Evolutionary conservation across 176 grass and related monocot species (phyloP), one percentile per base, ranked within the genome.

Genomic region (Saccharum spontaneum): DNA sequence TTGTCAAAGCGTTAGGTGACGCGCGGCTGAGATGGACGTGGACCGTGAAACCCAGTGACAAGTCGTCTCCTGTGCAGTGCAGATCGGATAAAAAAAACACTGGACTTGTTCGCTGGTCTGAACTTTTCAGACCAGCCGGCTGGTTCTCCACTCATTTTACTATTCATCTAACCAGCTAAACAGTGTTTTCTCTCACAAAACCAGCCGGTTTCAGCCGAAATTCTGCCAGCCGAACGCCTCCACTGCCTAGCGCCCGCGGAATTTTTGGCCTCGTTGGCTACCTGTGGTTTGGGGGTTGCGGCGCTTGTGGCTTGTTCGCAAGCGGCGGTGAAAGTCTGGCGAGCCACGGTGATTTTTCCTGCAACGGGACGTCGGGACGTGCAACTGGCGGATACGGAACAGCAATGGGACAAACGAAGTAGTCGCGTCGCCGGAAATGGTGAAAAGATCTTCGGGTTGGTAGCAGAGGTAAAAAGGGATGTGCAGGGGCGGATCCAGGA

Each of bases 1-100:
- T 68, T 57, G 78, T 87, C 85, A 87, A 60, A 20, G 46, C 22
- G 64, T 54, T 82, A 48, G 52, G 83, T 73, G 55, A 45, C 36
- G 17, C 8, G 31, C 13, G 10, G 75, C 4, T 2, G 77, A 23
- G 20, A 20, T 22, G 48, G 30, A 69, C 33, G 68, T 70, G 23
- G 54, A 54, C 31, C 48, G 73, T 22, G 49, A 77, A 36, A 36
- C 41, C 75, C 10, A 26, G 60, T 14, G 70, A 85, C 82, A 68
- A 69, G 82, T 80, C 87, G 14, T 68, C 72, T 20, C 66, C n/a
- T 10, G 63, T 69, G 15, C 61, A 30, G 60, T 7, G 50, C 17
- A 1, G 18, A 55, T 55, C 57, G 22, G 33, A 41, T 20, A 41
- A 60, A 78, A 54, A 78, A 55, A 50, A 22, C 24, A 28, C n/a